phyloP scores from a whole-genome alignment of 345 rosid genomes.

The Sonneratia caseolaris region DNA sequence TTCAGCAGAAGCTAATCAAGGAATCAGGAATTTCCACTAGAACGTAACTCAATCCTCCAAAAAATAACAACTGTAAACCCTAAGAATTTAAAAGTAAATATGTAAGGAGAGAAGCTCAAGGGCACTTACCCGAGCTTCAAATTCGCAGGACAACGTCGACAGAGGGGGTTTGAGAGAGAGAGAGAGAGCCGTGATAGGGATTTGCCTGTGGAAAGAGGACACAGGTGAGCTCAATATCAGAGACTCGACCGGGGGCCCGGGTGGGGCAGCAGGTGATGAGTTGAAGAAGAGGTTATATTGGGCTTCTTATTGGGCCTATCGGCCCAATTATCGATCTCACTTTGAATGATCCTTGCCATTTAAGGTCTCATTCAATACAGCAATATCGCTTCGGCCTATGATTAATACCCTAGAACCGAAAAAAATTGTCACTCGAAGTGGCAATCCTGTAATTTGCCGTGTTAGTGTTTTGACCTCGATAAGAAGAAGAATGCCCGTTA shows the following conservation, averaged over 20 bases:
- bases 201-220: neutral
- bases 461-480: neutral
- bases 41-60: neutral
- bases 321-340: too few species aligned
- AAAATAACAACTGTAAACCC: neutral
- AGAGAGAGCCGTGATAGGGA: slow-evolving; percentile 5
- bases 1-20: neutral
- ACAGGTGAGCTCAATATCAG: too few species aligned
- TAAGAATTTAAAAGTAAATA: neutral
- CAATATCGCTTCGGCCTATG: too few species aligned
- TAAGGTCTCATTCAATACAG: too few species aligned
- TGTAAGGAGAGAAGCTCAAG: neutral
- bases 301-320: too few species aligned
- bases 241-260: neutral
- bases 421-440: neutral
- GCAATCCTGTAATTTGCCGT: neutral
- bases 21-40: neutral
- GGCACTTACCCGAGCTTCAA: neutral
- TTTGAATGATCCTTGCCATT: too few species aligned
- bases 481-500: neutral
- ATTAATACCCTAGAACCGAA: too few species aligned
- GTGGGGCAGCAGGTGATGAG: too few species aligned
- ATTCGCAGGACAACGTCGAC: neutral
- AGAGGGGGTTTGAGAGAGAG: neutral
- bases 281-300: too few species aligned